phyloP scores from a whole-genome alignment of 208 protist species.

The Wallacemonas sp. region DNA sequence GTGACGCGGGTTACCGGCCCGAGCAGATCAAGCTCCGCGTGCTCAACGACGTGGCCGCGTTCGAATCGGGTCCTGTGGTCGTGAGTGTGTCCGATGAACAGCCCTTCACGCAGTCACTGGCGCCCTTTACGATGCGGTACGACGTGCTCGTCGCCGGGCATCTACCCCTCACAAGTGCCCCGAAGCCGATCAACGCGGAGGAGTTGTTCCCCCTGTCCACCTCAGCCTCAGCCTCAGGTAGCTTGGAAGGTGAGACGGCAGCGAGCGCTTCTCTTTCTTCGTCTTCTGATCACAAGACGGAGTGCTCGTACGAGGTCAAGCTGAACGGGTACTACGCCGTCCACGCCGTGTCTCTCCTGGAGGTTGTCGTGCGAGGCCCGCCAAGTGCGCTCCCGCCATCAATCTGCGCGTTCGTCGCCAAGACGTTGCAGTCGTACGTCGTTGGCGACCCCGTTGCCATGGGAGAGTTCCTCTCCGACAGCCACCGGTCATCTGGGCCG shows the following conservation, averaged over 20 bases:
- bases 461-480: constrained; percentile 23
- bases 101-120: constrained; percentile 45
- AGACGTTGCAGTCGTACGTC: constrained; percentile 58
- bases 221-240: no score
- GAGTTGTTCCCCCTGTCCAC: constrained; percentile 42
- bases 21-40: constrained; percentile 63
- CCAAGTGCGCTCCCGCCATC: constrained; percentile 50
- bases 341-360: constrained; percentile 75
- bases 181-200: constrained; percentile 18
- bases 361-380: constrained; percentile 61
- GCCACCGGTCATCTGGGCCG: background rate
- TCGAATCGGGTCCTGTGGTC: constrained; percentile 77
- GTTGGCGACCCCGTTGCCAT: constrained; percentile 72
- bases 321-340: constrained; percentile 78
- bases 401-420: constrained; percentile 57
- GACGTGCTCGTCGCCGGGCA: constrained; percentile 82
- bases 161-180: constrained; percentile 35
- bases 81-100: constrained; percentile 56
- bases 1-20: constrained; percentile 16
- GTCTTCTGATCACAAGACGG: no score
- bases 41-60: constrained; percentile 65
- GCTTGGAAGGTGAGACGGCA: no score
- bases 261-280: no score
- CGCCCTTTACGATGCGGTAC: constrained; percentile 60
- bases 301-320: constrained; percentile 59